A percentile compares a stretch with the other conserved stretches of the same genome.
phyloP scores from a whole-genome alignment of 78 protist genomes.

The Dictyostelium intermedium region DNA sequence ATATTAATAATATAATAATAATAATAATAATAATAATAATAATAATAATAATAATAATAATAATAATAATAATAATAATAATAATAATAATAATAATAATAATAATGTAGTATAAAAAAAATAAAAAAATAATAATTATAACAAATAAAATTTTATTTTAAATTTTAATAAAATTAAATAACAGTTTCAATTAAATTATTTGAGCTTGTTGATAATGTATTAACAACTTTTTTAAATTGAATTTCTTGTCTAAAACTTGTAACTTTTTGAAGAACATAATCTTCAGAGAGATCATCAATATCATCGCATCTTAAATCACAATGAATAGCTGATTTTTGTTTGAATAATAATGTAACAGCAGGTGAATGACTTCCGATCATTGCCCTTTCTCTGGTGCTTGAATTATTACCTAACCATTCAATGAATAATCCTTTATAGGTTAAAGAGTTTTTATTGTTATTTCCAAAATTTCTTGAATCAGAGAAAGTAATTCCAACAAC shows the following conservation, averaged over 20 bases:
- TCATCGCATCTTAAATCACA: slow-evolving; percentile 56
- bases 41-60: no score
- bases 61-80: no score
- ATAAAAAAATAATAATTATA: no score
- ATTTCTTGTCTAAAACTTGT: slow-evolving; percentile 51
- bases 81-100: not conserved
- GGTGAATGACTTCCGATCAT: not conserved
- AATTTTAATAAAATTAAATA: not conserved
- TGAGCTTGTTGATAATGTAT: not conserved
- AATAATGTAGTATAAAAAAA: not conserved
- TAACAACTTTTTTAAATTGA: not conserved
- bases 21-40: no score
- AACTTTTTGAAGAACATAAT: slow-evolving; percentile 22
- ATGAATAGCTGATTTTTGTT: slow-evolving; percentile 25
- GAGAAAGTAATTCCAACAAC: not conserved
- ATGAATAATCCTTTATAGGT: not conserved
- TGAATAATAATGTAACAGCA: slow-evolving; percentile 17
- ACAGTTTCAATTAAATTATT: not conserved
- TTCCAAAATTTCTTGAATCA: not conserved
- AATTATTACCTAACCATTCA: slow-evolving; percentile 54
- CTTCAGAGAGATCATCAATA: not conserved
- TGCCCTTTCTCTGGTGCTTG: slow-evolving; percentile 32
- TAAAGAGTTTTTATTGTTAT: not conserved
- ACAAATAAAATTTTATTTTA: not conserved
- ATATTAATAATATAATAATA: no score